phyloP scores from a whole-genome alignment of 768 basidiomycete genomes.

The Dentipellis fragilis region DNA sequence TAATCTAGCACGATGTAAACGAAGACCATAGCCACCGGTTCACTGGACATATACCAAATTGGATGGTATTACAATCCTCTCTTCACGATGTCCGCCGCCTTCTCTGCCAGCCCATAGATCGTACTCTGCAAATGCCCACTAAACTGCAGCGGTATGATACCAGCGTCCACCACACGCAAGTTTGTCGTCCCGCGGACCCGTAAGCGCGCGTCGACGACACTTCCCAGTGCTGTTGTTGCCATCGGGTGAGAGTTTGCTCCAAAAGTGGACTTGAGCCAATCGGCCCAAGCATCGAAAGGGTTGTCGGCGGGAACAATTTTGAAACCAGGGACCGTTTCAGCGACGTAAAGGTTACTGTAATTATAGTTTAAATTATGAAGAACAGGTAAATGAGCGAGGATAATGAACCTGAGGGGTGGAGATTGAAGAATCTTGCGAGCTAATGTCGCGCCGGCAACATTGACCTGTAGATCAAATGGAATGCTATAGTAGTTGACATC shows the following conservation, averaged over 20 bases:
- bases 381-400: background rate
- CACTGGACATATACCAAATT: too few relatives aligned
- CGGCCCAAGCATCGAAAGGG: background rate
- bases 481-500: constrained; percentile 42
- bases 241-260: background rate
- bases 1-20: too few relatives aligned
- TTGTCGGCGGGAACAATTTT: background rate
- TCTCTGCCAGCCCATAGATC: constrained; percentile 5
- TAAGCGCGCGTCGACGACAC: constrained; percentile 31
- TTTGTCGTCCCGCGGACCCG: constrained; percentile 30
- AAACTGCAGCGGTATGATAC: constrained; percentile 4
- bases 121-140: constrained; percentile 4
- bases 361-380: background rate
- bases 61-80: too few relatives aligned
- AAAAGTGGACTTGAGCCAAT: constrained; percentile 28
- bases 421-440: background rate
- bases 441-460: constrained; percentile 34
- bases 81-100: constrained; percentile 6
- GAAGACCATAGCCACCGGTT: too few relatives aligned
- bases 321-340: background rate
- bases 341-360: background rate
- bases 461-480: constrained; percentile 38
- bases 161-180: constrained; percentile 24
- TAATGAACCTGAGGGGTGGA: background rate
- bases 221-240: constrained; percentile 19